Evolutionary conservation across 345 rosid genomes (phyloP).

Genomic region (Gossypium bickii): DNA sequence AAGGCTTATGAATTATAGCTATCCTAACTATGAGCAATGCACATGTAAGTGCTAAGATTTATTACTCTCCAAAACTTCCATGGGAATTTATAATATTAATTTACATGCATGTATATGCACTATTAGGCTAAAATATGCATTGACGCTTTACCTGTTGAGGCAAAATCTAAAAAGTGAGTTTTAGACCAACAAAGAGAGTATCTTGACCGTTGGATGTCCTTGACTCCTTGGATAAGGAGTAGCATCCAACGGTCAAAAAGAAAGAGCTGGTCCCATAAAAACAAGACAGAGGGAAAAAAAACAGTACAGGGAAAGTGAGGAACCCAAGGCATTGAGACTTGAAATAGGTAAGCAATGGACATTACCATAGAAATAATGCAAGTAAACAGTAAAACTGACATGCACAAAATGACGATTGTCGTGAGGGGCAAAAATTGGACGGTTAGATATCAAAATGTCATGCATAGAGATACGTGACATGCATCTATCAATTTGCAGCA

Average conservation of each 20-base stretch:
- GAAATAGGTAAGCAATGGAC: not conserved
- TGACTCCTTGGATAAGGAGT: not conserved
- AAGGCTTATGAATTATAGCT: not conserved
- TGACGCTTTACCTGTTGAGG: too few relatives aligned
- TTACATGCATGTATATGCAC: too few relatives aligned
- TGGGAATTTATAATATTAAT: not conserved
- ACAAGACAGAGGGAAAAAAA: not conserved
- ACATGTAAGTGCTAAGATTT: not conserved
- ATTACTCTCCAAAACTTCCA: not conserved
- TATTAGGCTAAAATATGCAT: too few relatives aligned
- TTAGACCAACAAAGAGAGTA: not conserved
- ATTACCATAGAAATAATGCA: not conserved
- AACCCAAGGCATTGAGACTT: constrained; percentile 12
- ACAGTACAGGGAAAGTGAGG: constrained; percentile 1
- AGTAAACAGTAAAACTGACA: not conserved
- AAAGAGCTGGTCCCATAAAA: not conserved
- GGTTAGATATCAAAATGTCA: constrained; percentile 11
- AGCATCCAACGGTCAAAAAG: constrained; percentile 5
- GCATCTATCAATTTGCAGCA: not conserved
- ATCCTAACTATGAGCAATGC: not conserved
- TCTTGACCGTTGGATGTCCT: not conserved
- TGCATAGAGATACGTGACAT: constrained; percentile 5
- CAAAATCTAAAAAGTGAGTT: too few relatives aligned
- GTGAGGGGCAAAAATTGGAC: not conserved
- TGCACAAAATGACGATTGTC: too few relatives aligned